Conservation (phyloP, 2,329 filamentous ascomycete species). For the Cyphellophora europaea region DNA sequence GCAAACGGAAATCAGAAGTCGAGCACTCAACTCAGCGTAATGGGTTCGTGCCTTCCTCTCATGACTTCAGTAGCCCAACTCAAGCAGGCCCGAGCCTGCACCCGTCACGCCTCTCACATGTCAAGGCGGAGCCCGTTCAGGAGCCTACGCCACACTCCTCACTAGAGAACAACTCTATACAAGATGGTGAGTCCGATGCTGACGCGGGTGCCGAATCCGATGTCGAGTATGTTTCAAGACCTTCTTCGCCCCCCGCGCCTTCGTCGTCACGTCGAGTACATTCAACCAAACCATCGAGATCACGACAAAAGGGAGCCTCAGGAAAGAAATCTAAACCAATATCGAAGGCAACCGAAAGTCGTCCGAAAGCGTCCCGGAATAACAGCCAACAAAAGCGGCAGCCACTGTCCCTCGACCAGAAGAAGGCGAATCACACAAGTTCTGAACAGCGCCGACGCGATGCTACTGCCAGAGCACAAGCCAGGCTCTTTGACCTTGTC, state of each 20-base stretch:
- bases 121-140: constrained; percentile 13
- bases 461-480: constrained; percentile 16
- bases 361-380: constrained; percentile 4
- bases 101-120: constrained; percentile 6
- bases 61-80: constrained; percentile 2
- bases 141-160: constrained; percentile 12
- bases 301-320: neutral
- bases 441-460: constrained; percentile 19
- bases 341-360: constrained; percentile 5
- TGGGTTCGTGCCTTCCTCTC: constrained; percentile 7
- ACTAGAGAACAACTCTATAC: constrained; percentile 7
- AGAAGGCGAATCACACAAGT: constrained; percentile 19
- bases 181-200: constrained; percentile 7
- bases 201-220: constrained; percentile 15
- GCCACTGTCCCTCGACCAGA: constrained; percentile 17
- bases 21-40: constrained; percentile 10
- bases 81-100: constrained; percentile 1
- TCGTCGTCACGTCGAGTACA: constrained; percentile 10
- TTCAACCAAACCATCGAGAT: too few relatives aligned
- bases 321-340: constrained; percentile 8
- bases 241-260: constrained; percentile 13
- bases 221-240: constrained; percentile 5
- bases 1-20: constrained; percentile 17
- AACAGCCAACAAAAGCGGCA: constrained; percentile 7
- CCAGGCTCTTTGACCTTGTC: constrained; percentile 18